Percentiles rank a stretch among this genome's conserved stretches.
These are phyloP conservation scores for Helianthus annuus DNA, from an alignment of 129 eudicot species.

Conservation along the genomic window HanXRQr2.0-SUNRISE NC_035435.2:176021544-176022043, in stretches of 20 bases:
- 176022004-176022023: constrained; percentile 81
- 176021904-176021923: constrained; percentile 64
- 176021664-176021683: constrained; percentile 74
- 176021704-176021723: constrained; percentile 82
- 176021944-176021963: constrained; percentile 89
- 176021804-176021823: constrained; percentile 71
- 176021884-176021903: constrained; percentile 78
- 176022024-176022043: constrained; percentile 38
- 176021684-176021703: constrained; percentile 60
- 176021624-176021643: constrained; percentile 71
- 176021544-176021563: constrained; percentile 87
- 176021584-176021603: constrained; percentile 96
- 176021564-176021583: constrained; percentile 82
- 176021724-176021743: constrained; percentile 71
- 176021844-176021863: constrained; percentile 93
- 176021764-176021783: constrained; percentile 82
- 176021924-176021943: constrained; percentile 93
- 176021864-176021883: constrained; percentile 74
- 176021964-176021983: constrained; percentile 76
- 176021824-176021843: constrained; percentile 88
- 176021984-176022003: constrained; percentile 99
- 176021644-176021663: constrained; percentile 56
- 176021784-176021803: constrained; percentile 44
- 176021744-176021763: constrained; percentile 63
- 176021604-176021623: constrained; percentile 85